phyloP scores from a whole-genome alignment of 2,329 filamentous ascomycete species.

The Ramularia collo-cygni region DNA sequence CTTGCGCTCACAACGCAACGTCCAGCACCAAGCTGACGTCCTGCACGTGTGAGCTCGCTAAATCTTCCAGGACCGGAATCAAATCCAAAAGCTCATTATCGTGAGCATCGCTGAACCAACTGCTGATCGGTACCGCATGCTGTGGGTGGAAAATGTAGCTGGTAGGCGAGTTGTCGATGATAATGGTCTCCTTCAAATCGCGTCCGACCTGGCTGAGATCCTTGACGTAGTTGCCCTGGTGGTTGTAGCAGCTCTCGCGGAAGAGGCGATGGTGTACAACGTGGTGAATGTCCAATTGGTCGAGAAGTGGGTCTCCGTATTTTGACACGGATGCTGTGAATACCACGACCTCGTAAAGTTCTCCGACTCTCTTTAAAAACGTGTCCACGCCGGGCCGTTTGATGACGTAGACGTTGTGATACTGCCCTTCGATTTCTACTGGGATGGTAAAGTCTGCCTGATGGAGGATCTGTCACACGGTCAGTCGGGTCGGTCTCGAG shows the following conservation, averaged over 20 bases:
- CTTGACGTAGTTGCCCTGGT: conserved; percentile 99
- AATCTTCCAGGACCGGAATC: conserved; percentile 95
- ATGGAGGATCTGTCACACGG: conserved; percentile 67
- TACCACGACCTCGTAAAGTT: conserved; percentile 96
- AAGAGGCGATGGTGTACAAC: conserved; percentile 95
- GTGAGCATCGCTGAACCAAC: conserved; percentile 99
- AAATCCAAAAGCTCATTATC: conserved; percentile 97
- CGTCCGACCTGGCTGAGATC: conserved; percentile 95
- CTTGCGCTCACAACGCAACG: conserved; percentile 54
- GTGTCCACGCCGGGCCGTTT: conserved; percentile 97
- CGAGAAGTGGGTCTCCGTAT: conserved; percentile 93
- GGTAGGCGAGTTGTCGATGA: conserved; percentile 98
- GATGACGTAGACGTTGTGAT: conserved; percentile 99
- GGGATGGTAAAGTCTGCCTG: conserved; percentile 99
- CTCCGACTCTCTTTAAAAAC: conserved; percentile 97
- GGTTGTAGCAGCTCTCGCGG: conserved; percentile 97
- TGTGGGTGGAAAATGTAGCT: conserved; percentile 99
- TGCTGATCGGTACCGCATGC: conserved; percentile 97
- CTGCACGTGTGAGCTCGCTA: conserved; percentile 79
- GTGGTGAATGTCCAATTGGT: conserved; percentile 94
- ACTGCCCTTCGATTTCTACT: conserved; percentile 97
- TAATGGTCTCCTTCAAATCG: conserved; percentile 94
- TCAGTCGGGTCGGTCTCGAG: conserved; percentile 1
- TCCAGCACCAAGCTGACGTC: conserved; percentile 98
- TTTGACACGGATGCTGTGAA: conserved; percentile 98